phyloP scores from a whole-genome alignment of 2,329 filamentous ascomycete genomes.

The Mariannaea sp. region DNA sequence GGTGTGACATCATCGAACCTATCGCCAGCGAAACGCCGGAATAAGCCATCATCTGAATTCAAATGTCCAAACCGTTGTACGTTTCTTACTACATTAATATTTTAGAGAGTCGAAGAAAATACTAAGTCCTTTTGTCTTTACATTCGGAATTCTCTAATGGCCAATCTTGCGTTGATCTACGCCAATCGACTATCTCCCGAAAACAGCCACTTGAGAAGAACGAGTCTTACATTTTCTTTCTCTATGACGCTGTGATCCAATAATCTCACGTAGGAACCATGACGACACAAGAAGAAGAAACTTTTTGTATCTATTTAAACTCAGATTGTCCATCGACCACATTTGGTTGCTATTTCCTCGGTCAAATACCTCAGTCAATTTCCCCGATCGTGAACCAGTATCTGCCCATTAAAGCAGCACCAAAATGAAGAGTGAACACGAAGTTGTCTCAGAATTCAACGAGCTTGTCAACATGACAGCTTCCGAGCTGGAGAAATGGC shows the following conservation, averaged over 20 bases:
- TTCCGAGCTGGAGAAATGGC: slow-evolving; percentile 64
- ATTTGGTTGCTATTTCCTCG: neutral
- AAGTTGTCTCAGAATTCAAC: slow-evolving; percentile 63
- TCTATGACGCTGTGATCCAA: neutral
- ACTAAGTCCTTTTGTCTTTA: too few species aligned
- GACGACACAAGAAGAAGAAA: neutral
- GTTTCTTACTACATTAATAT: too few species aligned
- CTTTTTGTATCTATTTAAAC: neutral
- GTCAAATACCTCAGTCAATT: neutral
- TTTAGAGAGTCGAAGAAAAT: too few species aligned
- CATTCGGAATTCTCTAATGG: neutral
- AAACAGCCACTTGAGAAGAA: neutral
- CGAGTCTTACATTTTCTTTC: neutral
- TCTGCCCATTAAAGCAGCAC: neutral
- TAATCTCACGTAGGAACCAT: neutral
- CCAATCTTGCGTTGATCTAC: neutral
- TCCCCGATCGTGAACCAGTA: neutral
- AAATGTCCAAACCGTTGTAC: too few species aligned
- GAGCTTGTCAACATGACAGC: slow-evolving; percentile 69
- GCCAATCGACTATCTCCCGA: neutral
- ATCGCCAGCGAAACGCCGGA: neutral
- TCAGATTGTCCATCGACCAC: neutral
- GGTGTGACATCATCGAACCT: neutral
- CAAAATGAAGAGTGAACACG: slow-evolving; percentile 36
- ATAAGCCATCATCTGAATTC: neutral